These are phyloP conservation scores for Fusarium mexicanum DNA, from an alignment of 2,329 filamentous ascomycete species.

Conservation along the genomic window DNA sequence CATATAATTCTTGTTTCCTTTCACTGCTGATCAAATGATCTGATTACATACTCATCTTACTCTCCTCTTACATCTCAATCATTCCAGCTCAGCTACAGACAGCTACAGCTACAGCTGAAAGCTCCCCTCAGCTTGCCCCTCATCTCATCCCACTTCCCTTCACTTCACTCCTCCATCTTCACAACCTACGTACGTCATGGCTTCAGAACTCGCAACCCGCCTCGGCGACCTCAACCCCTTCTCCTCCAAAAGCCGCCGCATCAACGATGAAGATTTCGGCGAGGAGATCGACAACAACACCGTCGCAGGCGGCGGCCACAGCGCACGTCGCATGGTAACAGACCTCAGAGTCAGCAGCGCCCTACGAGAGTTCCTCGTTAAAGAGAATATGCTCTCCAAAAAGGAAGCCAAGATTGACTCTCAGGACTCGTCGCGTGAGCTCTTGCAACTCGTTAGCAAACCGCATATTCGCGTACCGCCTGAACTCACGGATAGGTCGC, in stretches of 20 bases:
- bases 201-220: conserved; percentile 44
- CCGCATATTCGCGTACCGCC: conserved; percentile 67
- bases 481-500: conserved; percentile 64
- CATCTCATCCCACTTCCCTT: conserved; percentile 29
- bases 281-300: conserved; percentile 50
- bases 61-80: background rate
- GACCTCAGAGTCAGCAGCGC: conserved; percentile 68
- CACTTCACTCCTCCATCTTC: background rate
- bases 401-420: conserved; percentile 58
- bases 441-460: conserved; percentile 63
- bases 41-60: background rate
- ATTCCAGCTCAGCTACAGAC: background rate
- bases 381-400: conserved; percentile 60
- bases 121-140: conserved; percentile 27
- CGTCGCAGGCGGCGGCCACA: conserved; percentile 69
- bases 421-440: conserved; percentile 52
- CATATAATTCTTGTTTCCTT: background rate
- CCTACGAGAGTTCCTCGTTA: conserved; percentile 63
- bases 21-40: background rate
- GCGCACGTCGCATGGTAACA: conserved; percentile 59
- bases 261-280: conserved; percentile 49
- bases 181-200: conserved; percentile 20
- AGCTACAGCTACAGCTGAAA: background rate
- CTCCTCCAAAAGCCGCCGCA: conserved; percentile 35
- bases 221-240: conserved; percentile 47